Base-by-base conservation (phyloP, 495 filamentous ascomycete species). In the Talaromyces adpressus region DNA sequence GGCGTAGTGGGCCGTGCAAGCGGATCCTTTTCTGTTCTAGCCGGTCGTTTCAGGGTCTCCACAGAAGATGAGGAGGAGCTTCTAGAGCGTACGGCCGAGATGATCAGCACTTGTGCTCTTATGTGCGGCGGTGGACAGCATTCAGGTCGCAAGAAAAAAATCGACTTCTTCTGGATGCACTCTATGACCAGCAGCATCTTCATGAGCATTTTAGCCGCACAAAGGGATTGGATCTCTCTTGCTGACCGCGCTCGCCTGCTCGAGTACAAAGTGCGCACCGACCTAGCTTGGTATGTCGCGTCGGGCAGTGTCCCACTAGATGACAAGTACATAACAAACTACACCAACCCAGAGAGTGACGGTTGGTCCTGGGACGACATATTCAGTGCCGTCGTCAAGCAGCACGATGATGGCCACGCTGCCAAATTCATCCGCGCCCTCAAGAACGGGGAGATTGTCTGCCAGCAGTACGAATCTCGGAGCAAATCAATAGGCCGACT, bases 161-260 rank as follows among this genome's bases (percentile, higher is more conserved):
- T 78, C 52, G 76, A 78, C 64, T 78, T 78, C 62, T 76, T 74
- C 69, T 61, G 63, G 60, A 72, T 78, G 66, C 76, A 78, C 63
- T 59, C 56, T 30, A 69, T 75, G 25, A 78, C 67, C 29, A 60
- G 58, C 67, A 67, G 63, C 27, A 67, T 78, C 39, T 72, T 73
- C 59, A 59, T 73, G 34, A 65, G 49, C n/a, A 56, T 68, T 8
- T 54, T 78, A n/a, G n/a, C n/a, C 3, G 29, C 56, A 16, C 36
- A 59, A 0, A 65, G 68, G 49, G n/a, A 30, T 11, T 77, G 70
- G 69, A 69, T 78, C 32, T 56, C 25, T 8, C 34, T 66, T 1
- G 66, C 65, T 36, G 67, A 72, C 29, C 65, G 67, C 20, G 68
- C 62, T 7, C 71, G 72, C 1, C 59, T 75, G 5, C 56, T 78